Conservation (phyloP, 179 eudicot genomes). For the Heliamphora ciliata region DNA sequence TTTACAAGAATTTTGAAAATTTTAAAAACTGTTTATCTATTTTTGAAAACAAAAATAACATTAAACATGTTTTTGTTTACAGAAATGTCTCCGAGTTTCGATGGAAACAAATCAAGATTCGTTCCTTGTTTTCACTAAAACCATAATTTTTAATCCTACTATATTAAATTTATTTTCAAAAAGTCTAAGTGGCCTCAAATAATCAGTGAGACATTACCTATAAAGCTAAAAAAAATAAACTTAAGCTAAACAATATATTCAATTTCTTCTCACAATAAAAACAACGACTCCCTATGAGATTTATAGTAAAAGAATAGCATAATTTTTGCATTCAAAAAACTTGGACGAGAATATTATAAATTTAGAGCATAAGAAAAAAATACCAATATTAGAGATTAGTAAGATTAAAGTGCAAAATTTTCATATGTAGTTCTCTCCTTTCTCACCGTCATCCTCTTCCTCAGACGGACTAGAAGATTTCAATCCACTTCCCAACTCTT, state of each 20-base stretch:
- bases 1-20: too few species aligned
- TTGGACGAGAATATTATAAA: neutral
- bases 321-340: neutral
- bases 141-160: neutral
- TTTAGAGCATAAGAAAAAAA: neutral
- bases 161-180: neutral
- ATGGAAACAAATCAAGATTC: neutral
- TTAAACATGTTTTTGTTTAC: too few species aligned
- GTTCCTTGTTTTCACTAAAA: neutral
- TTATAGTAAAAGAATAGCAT: neutral
- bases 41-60: neutral
- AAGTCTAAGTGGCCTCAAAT: neutral
- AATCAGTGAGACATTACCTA: neutral
- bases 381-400: neutral
- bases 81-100: neutral
- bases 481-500: constrained; percentile 30
- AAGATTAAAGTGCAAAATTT: neutral
- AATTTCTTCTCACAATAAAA: neutral
- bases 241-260: neutral
- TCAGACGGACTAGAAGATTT: constrained; percentile 32
- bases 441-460: constrained; percentile 31
- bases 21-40: neutral
- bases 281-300: neutral
- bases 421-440: constrained; percentile 16
- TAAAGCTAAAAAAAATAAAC: neutral